Base-by-base conservation (phyloP, 129 eudicot genomes). In the Gnaphalium uliginosum region DNA sequence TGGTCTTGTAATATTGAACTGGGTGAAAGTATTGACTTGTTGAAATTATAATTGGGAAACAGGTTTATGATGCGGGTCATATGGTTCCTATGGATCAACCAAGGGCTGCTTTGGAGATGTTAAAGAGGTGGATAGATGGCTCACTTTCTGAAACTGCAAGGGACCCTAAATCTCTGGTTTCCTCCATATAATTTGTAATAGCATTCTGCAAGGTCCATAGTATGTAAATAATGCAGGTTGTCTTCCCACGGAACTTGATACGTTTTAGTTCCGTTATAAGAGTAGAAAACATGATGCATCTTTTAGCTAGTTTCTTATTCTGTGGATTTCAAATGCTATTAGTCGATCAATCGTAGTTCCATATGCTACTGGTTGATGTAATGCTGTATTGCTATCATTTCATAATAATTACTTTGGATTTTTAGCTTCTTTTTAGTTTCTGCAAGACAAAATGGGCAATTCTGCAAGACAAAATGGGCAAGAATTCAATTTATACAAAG, bases 11-110 rank as follows among this genome's bases (percentile, higher is more conserved):
- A 53, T 53, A 53, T 53, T 4, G 8, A 53, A 18, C 9, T 18
- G 8, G 10, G 9, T 53, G 59, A 7, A 19, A 5, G 59, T 53
- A 53, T 56, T 1, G 4, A 46, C 6, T 14, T 46, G 3, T 14
- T 14, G 53, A 46, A 18, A 46, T 46, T 46, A 46, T 15, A 29
- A 30, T 64, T 1, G 15, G 25, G 10, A 66, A 66, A 66, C 57
- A 80, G 73, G 78, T 78, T 58, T 87, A 83, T 63, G 83, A 85
- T 75, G 92, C 96, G 0, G 92, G 96, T 43, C 96, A 89, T 66
- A 87, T 87, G 92, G 96, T 89, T 66, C 96, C 96, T 8, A 89
- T 89, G 96, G 96, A 89, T 83, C 96, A 89, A 64, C 96, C 96
- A 8, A 81, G 59, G 78, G 88, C 87, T 32, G 84, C 96, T n/a